Evolutionary conservation across 306 rosid genomes (phyloP).

Genomic region (Fagus sylvatica): DNA sequence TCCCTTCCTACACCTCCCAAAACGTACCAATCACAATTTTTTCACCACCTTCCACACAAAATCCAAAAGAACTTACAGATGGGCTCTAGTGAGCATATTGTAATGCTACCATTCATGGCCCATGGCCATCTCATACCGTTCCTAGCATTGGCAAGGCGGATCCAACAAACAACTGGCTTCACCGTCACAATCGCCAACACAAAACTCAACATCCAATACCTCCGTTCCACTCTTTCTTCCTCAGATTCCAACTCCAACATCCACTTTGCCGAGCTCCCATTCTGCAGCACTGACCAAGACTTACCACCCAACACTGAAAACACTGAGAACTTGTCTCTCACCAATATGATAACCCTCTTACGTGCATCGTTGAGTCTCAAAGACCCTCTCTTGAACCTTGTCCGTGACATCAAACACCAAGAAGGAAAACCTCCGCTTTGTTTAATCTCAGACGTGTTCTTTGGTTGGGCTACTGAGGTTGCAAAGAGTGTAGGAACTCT

Average conservation of each 20-base stretch:
- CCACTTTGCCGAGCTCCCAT: constrained; percentile 50
- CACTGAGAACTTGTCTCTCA: constrained; percentile 51
- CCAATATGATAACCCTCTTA: constrained; percentile 17
- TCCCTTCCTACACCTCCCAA: constrained; percentile 64
- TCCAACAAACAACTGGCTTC: constrained; percentile 43
- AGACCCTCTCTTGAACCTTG: constrained; percentile 37
- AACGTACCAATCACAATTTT: constrained; percentile 8
- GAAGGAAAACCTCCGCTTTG: constrained; percentile 53
- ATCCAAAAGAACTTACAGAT: background rate
- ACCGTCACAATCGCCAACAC: constrained; percentile 65
- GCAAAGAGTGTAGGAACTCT: constrained; percentile 44
- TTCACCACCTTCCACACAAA: too few relatives aligned
- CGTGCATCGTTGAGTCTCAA: constrained; percentile 50
- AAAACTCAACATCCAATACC: constrained; percentile 57
- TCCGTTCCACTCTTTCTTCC: constrained; percentile 34
- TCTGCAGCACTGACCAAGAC: constrained; percentile 37
- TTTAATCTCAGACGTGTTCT: constrained; percentile 50
- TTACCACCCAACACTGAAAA: constrained; percentile 60
- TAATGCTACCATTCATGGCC: constrained; percentile 75
- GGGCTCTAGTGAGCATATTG: constrained; percentile 39
- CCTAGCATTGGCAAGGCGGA: constrained; percentile 52
- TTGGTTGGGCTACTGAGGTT: constrained; percentile 55
- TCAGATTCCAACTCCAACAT: constrained; percentile 1
- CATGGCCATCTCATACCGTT: constrained; percentile 82
- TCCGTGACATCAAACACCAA: constrained; percentile 30